Percentiles rank a stretch among this genome's conserved stretches.
phyloP scores from a whole-genome alignment of 2,329 filamentous ascomycete genomes.

The Diaporthe ilicicola region DNA sequence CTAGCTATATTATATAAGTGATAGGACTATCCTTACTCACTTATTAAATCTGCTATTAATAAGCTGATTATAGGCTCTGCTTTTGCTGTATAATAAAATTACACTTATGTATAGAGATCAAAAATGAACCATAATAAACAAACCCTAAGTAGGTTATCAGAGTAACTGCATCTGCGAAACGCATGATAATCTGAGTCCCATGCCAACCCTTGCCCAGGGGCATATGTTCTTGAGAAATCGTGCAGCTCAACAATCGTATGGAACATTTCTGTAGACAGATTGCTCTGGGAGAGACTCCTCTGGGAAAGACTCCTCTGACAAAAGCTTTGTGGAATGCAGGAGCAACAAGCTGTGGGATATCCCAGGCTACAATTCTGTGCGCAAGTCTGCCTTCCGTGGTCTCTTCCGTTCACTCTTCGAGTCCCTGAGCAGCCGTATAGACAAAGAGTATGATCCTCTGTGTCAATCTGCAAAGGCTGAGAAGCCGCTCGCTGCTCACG shows the following conservation, averaged over 20 bases:
- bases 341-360: too few species aligned
- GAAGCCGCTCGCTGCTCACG: neutral
- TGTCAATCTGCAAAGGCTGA: neutral
- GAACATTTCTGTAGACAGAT: too few species aligned
- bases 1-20: too few species aligned
- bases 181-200: neutral
- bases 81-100: neutral
- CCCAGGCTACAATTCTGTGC: neutral
- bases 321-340: too few species aligned
- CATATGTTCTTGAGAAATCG: neutral
- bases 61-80: neutral
- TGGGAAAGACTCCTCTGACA: neutral
- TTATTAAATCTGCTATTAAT: too few species aligned
- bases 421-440: too few species aligned
- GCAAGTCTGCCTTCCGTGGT: neutral
- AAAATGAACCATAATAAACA: neutral
- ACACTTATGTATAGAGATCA: neutral
- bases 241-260: neutral
- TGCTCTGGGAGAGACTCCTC: too few species aligned
- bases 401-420: neutral
- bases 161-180: neutral
- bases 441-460: too few species aligned
- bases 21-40: too few species aligned
- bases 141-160: neutral
- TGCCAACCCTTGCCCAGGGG: too few species aligned